Evolutionary conservation across 202 grass and related monocot genomes (phyloP).

Genomic region (Musa balbisiana): DNA sequence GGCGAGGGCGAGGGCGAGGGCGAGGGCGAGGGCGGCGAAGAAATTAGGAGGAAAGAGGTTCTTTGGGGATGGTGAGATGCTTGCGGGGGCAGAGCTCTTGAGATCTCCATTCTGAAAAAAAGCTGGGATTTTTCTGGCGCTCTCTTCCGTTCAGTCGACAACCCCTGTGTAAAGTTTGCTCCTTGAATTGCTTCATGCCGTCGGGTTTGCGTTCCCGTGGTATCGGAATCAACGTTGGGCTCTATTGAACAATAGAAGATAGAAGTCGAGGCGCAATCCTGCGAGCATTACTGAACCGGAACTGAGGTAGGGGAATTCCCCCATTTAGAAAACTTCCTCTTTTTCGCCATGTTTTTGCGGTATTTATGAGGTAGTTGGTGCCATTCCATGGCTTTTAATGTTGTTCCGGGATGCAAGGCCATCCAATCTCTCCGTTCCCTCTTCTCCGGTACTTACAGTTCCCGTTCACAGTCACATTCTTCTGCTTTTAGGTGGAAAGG

Average conservation of each 20-base stretch:
- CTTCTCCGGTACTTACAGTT: neutral
- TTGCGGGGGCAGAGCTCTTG: neutral
- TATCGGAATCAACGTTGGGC: neutral
- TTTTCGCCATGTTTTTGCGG: conserved; percentile 1
- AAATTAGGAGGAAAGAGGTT: neutral
- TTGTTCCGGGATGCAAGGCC: neutral
- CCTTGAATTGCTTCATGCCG: neutral
- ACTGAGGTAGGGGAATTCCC: neutral
- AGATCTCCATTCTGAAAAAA: conserved; percentile 11
- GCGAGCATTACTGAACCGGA: conserved; percentile 11
- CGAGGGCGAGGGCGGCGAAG: neutral
- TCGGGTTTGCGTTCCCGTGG: neutral
- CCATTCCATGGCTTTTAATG: conserved; percentile 19
- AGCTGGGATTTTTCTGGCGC: conserved; percentile 7
- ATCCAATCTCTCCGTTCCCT: neutral
- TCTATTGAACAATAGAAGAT: neutral
- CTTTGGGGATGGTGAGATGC: neutral
- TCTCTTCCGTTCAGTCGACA: neutral
- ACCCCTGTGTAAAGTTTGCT: neutral
- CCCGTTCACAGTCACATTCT: neutral
- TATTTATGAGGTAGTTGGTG: conserved; percentile 4
- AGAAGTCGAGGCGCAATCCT: neutral
- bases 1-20: neutral
- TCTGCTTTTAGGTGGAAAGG: neutral
- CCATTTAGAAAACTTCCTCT: neutral